These are phyloP conservation scores for Alternaria incomplexa DNA, from an alignment of 2,329 filamentous ascomycete genomes.

Conservation along the genomic window DNA sequence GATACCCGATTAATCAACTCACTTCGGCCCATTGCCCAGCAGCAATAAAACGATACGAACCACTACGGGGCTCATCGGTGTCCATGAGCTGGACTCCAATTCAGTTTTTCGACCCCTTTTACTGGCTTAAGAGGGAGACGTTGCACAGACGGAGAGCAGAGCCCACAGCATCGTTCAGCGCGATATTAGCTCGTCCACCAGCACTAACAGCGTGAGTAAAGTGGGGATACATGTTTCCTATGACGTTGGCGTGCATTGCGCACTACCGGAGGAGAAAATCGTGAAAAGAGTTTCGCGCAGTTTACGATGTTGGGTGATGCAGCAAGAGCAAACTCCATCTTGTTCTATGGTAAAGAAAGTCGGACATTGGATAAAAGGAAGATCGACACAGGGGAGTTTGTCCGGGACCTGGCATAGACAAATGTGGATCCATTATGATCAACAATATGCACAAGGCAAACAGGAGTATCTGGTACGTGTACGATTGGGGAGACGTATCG, in stretches of 20 bases:
- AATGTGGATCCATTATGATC: background rate
- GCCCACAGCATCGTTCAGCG: background rate
- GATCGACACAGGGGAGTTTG: background rate
- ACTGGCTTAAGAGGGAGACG: background rate
- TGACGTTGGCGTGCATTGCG: background rate
- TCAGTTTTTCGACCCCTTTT: background rate
- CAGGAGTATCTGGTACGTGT: background rate
- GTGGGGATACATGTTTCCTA: background rate
- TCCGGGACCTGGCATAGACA: background rate
- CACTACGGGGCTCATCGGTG: background rate
- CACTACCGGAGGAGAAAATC: background rate
- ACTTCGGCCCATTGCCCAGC: background rate
- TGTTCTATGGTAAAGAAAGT: background rate
- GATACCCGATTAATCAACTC: background rate
- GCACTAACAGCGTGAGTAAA: background rate
- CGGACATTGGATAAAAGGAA: background rate
- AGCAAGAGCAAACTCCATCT: background rate
- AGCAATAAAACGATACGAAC: background rate
- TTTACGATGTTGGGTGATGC: background rate
- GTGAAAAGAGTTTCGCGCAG: background rate
- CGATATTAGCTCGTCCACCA: background rate
- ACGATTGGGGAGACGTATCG: background rate
- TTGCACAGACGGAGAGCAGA: background rate
- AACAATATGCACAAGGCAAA: background rate
- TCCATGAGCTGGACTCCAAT: background rate